Conservation (phyloP, 75 land plant species). For the Cryptomeria japonica region DNA sequence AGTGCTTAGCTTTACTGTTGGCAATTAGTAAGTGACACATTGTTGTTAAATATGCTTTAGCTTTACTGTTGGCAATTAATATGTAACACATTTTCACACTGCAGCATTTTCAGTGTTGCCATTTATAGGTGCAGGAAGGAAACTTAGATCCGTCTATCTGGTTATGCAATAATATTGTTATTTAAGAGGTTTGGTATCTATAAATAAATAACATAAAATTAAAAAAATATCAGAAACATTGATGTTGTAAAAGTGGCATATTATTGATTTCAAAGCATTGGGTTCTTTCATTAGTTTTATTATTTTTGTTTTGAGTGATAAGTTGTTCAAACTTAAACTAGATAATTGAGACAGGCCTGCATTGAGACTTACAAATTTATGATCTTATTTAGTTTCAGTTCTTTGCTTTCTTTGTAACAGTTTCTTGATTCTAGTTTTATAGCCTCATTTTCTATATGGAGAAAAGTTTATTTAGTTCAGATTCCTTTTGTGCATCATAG, state of each 20-base stretch:
- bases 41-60: too few species aligned
- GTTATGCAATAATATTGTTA: background rate
- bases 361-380: background rate
- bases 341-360: background rate
- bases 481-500: background rate
- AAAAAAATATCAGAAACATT: background rate
- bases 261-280: background rate
- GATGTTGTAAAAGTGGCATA: background rate
- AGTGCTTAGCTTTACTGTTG: background rate
- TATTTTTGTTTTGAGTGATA: background rate
- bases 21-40: background rate
- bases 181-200: background rate
- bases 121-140: background rate
- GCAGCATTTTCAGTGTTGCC: background rate
- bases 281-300: background rate
- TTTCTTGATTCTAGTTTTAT: background rate
- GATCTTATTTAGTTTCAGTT: background rate
- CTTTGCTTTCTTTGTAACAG: background rate
- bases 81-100: background rate
- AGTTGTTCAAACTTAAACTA: background rate
- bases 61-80: background rate
- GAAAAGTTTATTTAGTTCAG: background rate
- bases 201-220: too few species aligned
- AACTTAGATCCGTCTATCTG: background rate
- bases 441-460: background rate